These are phyloP conservation scores for Gaertneriomyces semiglobifer DNA, from an alignment of 192 early-diverging fungal genomes.

Conservation along the genomic window DNA sequence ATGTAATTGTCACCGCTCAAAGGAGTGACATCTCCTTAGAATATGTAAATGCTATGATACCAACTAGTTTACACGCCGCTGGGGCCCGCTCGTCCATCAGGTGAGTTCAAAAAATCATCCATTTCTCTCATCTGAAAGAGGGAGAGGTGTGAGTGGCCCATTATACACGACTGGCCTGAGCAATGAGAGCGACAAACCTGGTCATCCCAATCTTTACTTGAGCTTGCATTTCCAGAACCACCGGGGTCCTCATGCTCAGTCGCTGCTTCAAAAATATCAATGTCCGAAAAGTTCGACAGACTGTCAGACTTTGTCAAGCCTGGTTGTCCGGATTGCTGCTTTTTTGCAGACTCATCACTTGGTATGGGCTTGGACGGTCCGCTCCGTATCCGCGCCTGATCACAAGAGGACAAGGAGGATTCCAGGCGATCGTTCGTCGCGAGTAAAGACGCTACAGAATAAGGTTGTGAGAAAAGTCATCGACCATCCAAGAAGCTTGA, in stretches of 20 bases:
- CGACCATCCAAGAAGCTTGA: background rate
- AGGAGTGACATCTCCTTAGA: no score
- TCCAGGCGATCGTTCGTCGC: conserved; percentile 20
- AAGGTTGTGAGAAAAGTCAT: background rate
- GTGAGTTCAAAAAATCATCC: conserved; percentile 33
- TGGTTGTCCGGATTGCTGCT: no score
- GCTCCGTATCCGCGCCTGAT: background rate
- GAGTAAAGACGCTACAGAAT: background rate
- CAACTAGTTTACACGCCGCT: no score
- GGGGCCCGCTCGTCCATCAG: background rate
- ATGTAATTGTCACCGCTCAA: no score
- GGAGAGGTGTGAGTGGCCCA: background rate
- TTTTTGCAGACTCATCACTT: no score
- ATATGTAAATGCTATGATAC: no score
- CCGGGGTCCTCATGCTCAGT: conserved; percentile 3
- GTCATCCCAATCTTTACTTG: conserved; percentile 26
- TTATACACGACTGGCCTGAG: background rate
- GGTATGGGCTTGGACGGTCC: no score
- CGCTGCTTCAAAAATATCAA: conserved; percentile 15
- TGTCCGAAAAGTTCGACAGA: conserved; percentile 15
- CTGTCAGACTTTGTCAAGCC: background rate
- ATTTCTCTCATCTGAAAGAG: conserved; percentile 35
- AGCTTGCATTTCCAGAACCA: conserved; percentile 9
- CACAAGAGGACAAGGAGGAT: background rate
- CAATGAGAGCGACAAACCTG: conserved; percentile 7